Percentiles rank a stretch among this genome's conserved stretches.
These are phyloP conservation scores for Astraeus odoratus DNA, from an alignment of 768 basidiomycete genomes.

Conservation along the genomic window DNA sequence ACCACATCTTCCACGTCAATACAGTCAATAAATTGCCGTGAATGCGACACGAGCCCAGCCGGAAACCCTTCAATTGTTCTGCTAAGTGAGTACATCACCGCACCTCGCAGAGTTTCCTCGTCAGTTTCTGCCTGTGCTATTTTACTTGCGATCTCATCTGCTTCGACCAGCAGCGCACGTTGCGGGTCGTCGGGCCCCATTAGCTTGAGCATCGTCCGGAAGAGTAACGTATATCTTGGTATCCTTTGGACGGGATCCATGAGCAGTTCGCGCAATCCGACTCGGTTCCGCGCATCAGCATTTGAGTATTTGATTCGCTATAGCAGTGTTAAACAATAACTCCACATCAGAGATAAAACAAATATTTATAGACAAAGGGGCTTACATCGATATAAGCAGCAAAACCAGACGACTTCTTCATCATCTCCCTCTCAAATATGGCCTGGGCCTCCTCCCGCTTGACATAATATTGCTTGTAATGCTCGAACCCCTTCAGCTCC, in stretches of 20 bases:
- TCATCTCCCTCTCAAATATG: conserved; percentile 79
- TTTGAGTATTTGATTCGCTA: conserved; percentile 86
- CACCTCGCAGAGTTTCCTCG: conserved; percentile 84
- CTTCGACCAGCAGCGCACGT: conserved; percentile 70
- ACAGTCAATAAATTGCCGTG: conserved; percentile 82
- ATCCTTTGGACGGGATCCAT: conserved; percentile 98
- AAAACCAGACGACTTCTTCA: conserved; percentile 77
- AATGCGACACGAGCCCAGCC: conserved; percentile 81
- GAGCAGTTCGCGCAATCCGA: conserved; percentile 84
- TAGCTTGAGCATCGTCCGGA: conserved; percentile 87
- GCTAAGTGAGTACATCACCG: conserved; percentile 80
- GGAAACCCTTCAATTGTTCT: conserved; percentile 89
- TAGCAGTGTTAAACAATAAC: conserved; percentile 5
- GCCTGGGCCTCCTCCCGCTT: conserved; percentile 90
- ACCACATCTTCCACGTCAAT: conserved; percentile 87
- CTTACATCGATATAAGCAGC: conserved; percentile 82
- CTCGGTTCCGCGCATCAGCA: conserved; percentile 66
- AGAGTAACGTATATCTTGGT: conserved; percentile 88
- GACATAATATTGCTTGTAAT: conserved; percentile 85
- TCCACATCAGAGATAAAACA: conserved; percentile 1
- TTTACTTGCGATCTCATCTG: conserved; percentile 80
- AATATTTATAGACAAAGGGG: conserved; percentile 12
- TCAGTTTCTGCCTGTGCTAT: conserved; percentile 91
- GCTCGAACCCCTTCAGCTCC: conserved; percentile 77
- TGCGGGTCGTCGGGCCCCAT: conserved; percentile 77